Conservation (phyloP, 2,329 filamentous ascomycete genomes). For the Fusarium kyushuense region DNA sequence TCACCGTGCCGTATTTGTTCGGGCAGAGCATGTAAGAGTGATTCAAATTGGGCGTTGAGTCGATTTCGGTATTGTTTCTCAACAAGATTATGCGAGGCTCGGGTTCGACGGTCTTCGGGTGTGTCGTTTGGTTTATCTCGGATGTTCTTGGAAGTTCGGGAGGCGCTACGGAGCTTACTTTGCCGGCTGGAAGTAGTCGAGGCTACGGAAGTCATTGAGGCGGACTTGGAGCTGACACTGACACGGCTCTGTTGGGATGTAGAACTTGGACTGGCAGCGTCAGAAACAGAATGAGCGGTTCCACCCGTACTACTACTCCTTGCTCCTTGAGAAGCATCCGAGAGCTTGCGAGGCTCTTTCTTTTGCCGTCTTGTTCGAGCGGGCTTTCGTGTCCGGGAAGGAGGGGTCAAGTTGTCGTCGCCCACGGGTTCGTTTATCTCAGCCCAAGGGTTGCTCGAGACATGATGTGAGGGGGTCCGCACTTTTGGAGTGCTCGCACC, state of each 20-base stretch:
- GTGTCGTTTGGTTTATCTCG: slow-evolving; percentile 46
- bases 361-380: slow-evolving; percentile 34
- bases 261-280: slow-evolving; percentile 44
- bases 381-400: slow-evolving; percentile 37
- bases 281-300: slow-evolving; percentile 36
- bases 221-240: slow-evolving; percentile 42
- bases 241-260: slow-evolving; percentile 43
- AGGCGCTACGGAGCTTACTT: slow-evolving; percentile 47
- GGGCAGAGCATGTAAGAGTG: slow-evolving; percentile 41
- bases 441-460: slow-evolving; percentile 44
- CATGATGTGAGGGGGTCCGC: slow-evolving; percentile 40
- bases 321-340: slow-evolving; percentile 32
- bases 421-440: slow-evolving; percentile 38
- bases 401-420: slow-evolving; percentile 18
- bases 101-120: slow-evolving; percentile 46
- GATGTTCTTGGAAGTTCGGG: slow-evolving; percentile 47
- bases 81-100: slow-evolving; percentile 47
- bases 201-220: slow-evolving; percentile 40
- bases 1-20: slow-evolving; percentile 39
- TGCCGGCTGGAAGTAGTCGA: slow-evolving; percentile 46
- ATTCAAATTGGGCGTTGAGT: slow-evolving; percentile 47
- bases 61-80: slow-evolving; percentile 49
- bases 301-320: slow-evolving; percentile 37
- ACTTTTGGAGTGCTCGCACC: slow-evolving; percentile 44
- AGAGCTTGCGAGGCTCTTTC: slow-evolving; percentile 39